Base-by-base conservation (phyloP, 2,329 filamentous ascomycete species). In the Aspergillus pseudotamarii region DNA sequence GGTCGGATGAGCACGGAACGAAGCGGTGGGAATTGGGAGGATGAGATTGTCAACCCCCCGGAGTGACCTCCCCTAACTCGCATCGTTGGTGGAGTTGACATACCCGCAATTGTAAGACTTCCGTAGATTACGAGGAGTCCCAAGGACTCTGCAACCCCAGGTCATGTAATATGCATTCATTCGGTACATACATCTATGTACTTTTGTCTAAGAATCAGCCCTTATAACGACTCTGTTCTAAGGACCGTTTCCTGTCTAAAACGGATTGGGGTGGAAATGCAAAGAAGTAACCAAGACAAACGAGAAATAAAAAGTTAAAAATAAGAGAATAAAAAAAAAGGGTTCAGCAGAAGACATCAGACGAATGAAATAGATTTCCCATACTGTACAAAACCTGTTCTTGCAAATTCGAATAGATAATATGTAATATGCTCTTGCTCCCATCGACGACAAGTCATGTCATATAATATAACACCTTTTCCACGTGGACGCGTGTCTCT, bases 321-420 rank as follows among this genome's bases (percentile, higher is more conserved):
- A 55, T 64, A 61, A 16, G 36, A 38, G 54, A 59, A 59, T 56
- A 64, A 62, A 62, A 61, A 62, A 61, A 61, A 71, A 64, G 64
- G 62, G 63, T 62, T 64, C 34, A 64, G 66, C 53, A 69, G 66
- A 72, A 74, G 68, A 75, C 71, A 75, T 71, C 68, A 70, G 68
- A 69, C 67, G 68, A 76, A 75, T 71, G 67, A 65, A 71, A 74
- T 71, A 66, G 51, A 71, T 71, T 75, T 73, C 73, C 73, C 73
- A 76, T 78, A 78, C 71, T 77, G 70, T 77, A 77, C 76, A 78
- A 72, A 71, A 72, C 71, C 73, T 72, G 70, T 70, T 71, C 69
- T 73, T 72, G 71, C 64, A 72, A 71, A 69, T 67, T 73, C 67
- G 70, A 71, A 71, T 70, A 72, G 65, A 68, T 62, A 69, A 64